Base-by-base conservation (phyloP, 2,329 filamentous ascomycete species). In the Sporothrix luriei region DNA sequence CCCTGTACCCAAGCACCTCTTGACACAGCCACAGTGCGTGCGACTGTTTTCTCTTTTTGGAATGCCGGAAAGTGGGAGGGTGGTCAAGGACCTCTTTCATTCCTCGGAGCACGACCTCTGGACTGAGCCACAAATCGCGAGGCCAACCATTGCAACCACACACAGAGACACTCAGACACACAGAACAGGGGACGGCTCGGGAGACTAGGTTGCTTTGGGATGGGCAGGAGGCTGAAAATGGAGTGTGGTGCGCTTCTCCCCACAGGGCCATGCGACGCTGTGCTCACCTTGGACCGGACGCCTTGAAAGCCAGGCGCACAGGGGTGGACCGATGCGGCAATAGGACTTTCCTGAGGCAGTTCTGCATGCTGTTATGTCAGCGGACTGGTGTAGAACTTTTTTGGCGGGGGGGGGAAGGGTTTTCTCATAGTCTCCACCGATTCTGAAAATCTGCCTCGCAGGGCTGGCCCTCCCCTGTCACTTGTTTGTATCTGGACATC, bases 381-480 rank as follows among this genome's bases (percentile, higher is more conserved):
- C 64, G 38, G 21, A n/a, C 4, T 13, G 40, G 4, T 2, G 40
- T 6, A 16, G n/a, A n/a, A 46, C 13, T 46, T 26, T 43, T 16
- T 13, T 38, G 2, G n/a, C n/a, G n/a, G n/a, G n/a, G n/a, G n/a
- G n/a, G n/a, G n/a, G n/a, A n/a, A n/a, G n/a, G n/a, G n/a, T n/a
- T n/a, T n/a, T n/a, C n/a, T n/a, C n/a, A n/a, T n/a, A n/a, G n/a
- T 21, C 62, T 16, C 43, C 46, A 61, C 29, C 40, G 48, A 43
- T 52, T 52, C 29, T 4, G 9, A 40, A 66, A 69, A 59, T 69
- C 68, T 69, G 68, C 68, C 68, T 69, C 52, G 68, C 68, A 69
- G 68, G 68, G 61, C 52, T 69, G 68, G 66, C 26, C 21, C 21
- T 26, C 49, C 55, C 57, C 26, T 65, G 55, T 62, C 33, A 4